Percentiles rank a stretch among this genome's conserved stretches.
These are phyloP conservation scores for Backusella psychrophila DNA, from an alignment of 192 early-diverging fungal species.

Conservation along the genomic window DNA sequence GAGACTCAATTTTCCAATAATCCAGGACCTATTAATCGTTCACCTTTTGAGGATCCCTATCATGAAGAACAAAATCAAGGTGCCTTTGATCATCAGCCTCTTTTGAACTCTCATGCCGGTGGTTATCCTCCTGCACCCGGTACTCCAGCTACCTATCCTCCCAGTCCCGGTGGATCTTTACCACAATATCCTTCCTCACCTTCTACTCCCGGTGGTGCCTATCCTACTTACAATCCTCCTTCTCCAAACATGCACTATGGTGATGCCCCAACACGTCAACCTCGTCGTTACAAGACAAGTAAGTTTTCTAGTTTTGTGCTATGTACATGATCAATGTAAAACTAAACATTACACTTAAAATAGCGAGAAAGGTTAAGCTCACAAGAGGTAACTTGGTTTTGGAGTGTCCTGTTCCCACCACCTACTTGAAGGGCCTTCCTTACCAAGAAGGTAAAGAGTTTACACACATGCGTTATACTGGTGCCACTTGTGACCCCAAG, in stretches of 20 bases:
- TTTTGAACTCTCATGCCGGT: conserved; percentile 14
- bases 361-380: conserved; percentile 48
- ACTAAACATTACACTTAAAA: background rate
- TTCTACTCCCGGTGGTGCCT: conserved; percentile 12
- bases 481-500: conserved; percentile 64
- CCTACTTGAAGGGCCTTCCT: conserved; percentile 44
- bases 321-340: background rate
- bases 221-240: conserved; percentile 17
- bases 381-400: conserved; percentile 68
- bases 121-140: conserved; percentile 29
- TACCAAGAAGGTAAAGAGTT: conserved; percentile 59
- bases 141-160: conserved; percentile 11
- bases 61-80: conserved; percentile 10
- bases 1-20: conserved; percentile 34
- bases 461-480: conserved; percentile 75
- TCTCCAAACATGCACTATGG: conserved; percentile 38
- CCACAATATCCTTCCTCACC: conserved; percentile 27
- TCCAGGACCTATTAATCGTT: conserved; percentile 18
- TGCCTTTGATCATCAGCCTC: conserved; percentile 22
- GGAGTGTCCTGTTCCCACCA: conserved; percentile 66
- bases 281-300: conserved; percentile 51
- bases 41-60: conserved; percentile 34
- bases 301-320: conserved; percentile 13
- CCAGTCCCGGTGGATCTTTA: conserved; percentile 12
- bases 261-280: conserved; percentile 42